phyloP scores from a whole-genome alignment of 768 basidiomycete genomes.

The Punctularia strigosozonata region DNA sequence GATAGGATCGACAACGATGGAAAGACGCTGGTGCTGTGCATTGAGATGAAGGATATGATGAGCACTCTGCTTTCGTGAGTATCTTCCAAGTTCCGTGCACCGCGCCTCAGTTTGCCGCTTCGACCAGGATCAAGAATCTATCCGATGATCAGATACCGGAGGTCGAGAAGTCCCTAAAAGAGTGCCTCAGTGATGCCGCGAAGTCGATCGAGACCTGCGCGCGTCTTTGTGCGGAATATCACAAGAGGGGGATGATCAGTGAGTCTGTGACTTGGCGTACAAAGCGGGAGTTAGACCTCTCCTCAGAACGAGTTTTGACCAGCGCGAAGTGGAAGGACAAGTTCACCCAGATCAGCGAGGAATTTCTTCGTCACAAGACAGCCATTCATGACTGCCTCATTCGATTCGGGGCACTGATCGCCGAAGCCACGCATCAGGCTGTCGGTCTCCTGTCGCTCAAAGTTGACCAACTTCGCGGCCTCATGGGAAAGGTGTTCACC shows the following conservation, averaged over 20 bases:
- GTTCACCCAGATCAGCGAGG: constrained; percentile 2
- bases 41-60: constrained; percentile 6
- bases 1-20: too few species aligned
- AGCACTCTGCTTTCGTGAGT: too few species aligned
- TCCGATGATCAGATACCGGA: constrained; percentile 1
- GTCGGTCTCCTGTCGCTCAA: constrained; percentile 1
- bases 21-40: constrained; percentile 3
- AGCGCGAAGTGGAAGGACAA: constrained; percentile 7
- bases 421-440: neutral
- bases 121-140: neutral
- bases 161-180: neutral
- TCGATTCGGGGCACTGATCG: constrained; percentile 4
- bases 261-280: neutral
- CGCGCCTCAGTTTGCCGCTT: neutral
- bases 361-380: constrained; percentile 4
- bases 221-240: constrained; percentile 1
- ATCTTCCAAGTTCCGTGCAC: neutral
- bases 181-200: constrained; percentile 1
- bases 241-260: constrained; percentile 7
- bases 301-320: constrained; percentile 9
- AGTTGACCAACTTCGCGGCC: constrained; percentile 1
- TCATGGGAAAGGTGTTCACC: constrained; percentile 11
- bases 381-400: constrained; percentile 4
- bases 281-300: neutral
- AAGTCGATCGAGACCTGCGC: constrained; percentile 5